Base-by-base conservation (phyloP, 805 yeast genomes). In the Nakazawaea wickerhamii region DNA sequence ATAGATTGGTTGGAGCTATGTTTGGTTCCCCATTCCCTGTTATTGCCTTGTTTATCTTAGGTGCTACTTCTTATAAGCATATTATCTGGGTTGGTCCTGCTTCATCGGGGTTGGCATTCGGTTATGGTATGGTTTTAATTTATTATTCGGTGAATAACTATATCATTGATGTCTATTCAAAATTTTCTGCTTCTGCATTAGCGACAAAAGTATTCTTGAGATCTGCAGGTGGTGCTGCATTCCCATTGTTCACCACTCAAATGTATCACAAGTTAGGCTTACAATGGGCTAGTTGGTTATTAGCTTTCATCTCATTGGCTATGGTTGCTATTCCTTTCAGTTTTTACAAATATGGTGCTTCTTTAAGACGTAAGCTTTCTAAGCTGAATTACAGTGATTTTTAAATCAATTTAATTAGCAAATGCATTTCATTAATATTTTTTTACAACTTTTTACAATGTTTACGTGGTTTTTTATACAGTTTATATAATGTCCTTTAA, bases 141-240 rank as follows among this genome's bases (percentile, higher is more conserved):
- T 76, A 75, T 59, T 75, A 75, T 55, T 73, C 80, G 1, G 59
- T 75, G 47, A 75, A 84, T 65, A 84, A 84, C 64, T 87, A 90
- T 57, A 90, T 89, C 62, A 86, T 89, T 58, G 96, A 89, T 63
- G 84, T 95, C 30, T 88, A 89, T 63, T 83, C 87, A 41, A 78
- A 82, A 55, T 82, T 73, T 55, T 90, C 91, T 4, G 88, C 93
- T 7, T 72, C 81, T 46, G 93, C 93, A 0, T 68, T 84, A 51
- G 91, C 91, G 13, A 83, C 91, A 4, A 84, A 84, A 58, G 91
- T 84, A 23, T 84, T 84, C 54, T 66, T 84, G 52, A 75, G 95
- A 70, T 73, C 83, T 52, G 84, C 88, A 17, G 90, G 89, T 55
- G 95, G 93, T 67, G 91, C 89, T 21, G 91, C 89, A 0, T 83